phyloP scores from a whole-genome alignment of 495 filamentous ascomycete species.

The Aspergillus sclerotiicarbonarius region DNA sequence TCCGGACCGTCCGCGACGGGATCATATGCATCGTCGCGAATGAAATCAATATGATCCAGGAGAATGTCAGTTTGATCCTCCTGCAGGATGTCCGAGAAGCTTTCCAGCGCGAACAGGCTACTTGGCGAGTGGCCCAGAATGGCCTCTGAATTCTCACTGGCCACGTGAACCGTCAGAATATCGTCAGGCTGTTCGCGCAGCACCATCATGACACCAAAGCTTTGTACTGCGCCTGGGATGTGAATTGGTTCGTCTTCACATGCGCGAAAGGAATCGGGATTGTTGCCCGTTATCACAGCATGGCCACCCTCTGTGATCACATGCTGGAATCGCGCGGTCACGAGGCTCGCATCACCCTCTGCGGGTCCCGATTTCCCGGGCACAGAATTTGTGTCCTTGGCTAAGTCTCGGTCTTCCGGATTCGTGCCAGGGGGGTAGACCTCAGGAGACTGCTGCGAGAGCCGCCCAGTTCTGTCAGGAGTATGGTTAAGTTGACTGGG shows the following conservation, averaged over 20 bases:
- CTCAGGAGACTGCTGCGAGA: neutral
- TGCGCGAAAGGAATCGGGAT: slow-evolving; percentile 64
- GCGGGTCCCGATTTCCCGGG: slow-evolving; percentile 1
- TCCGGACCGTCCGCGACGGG: slow-evolving; percentile 75
- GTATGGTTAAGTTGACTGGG: slow-evolving; percentile 7
- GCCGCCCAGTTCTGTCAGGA: neutral
- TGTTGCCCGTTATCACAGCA: slow-evolving; percentile 77
- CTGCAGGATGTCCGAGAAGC: slow-evolving; percentile 75
- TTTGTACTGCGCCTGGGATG: slow-evolving; percentile 85
- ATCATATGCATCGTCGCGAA: slow-evolving; percentile 69
- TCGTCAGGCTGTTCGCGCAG: slow-evolving; percentile 70
- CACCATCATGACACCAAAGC: slow-evolving; percentile 77
- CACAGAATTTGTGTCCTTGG: neutral
- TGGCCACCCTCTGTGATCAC: slow-evolving; percentile 77
- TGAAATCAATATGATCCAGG: slow-evolving; percentile 84
- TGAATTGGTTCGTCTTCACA: slow-evolving; percentile 96
- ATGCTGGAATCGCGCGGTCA: slow-evolving; percentile 79
- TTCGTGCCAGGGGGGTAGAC: slow-evolving; percentile 6
- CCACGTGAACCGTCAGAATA: slow-evolving; percentile 68
- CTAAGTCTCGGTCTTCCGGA: neutral
- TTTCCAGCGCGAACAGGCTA: slow-evolving; percentile 70
- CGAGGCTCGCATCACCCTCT: slow-evolving; percentile 27
- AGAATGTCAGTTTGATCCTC: slow-evolving; percentile 82
- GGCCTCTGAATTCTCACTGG: slow-evolving; percentile 78
- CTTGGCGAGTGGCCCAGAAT: slow-evolving; percentile 79